These are phyloP conservation scores for Ophiostoma pallidulum DNA, from an alignment of 2,329 filamentous ascomycete genomes.

Conservation along the genomic window DNA sequence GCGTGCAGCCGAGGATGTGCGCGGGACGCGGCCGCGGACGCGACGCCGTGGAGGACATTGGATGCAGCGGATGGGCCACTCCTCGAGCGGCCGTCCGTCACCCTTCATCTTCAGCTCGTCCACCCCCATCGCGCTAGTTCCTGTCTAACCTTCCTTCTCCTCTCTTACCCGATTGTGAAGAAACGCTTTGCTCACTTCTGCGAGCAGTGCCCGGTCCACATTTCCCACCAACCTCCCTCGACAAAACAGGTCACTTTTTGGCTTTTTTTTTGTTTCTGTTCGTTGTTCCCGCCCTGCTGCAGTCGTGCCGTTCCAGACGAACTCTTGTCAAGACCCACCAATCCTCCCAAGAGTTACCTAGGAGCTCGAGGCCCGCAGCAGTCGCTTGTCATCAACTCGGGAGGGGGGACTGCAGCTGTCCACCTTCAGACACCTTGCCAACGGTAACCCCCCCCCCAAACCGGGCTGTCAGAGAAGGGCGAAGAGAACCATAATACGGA, in stretches of 20 bases:
- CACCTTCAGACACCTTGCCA: constrained; percentile 24
- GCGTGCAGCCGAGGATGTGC: constrained; percentile 79
- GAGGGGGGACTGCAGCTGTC: constrained; percentile 1
- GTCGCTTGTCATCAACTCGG: constrained; percentile 3
- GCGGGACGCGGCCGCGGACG: constrained; percentile 57
- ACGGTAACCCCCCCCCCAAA: constrained; percentile 9
- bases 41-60: constrained; percentile 22
- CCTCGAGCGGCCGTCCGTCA: no score
- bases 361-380: constrained; percentile 20
- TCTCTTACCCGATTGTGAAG: neutral
- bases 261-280: constrained; percentile 22
- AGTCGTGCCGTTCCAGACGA: constrained; percentile 21
- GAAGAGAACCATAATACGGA: constrained; percentile 12
- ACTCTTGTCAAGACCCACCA: constrained; percentile 17
- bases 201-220: constrained; percentile 4
- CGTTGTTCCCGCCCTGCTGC: constrained; percentile 24
- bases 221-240: constrained; percentile 5
- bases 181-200: constrained; percentile 2
- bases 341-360: constrained; percentile 22
- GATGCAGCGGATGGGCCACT: no score
- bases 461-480: constrained; percentile 4
- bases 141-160: constrained; percentile 4
- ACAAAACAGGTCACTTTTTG: constrained; percentile 8
- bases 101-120: neutral
- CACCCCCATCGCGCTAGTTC: neutral